Conservation (phyloP, 2,329 filamentous ascomycete genomes). For the Neophaeococcomyces mojaviensis region DNA sequence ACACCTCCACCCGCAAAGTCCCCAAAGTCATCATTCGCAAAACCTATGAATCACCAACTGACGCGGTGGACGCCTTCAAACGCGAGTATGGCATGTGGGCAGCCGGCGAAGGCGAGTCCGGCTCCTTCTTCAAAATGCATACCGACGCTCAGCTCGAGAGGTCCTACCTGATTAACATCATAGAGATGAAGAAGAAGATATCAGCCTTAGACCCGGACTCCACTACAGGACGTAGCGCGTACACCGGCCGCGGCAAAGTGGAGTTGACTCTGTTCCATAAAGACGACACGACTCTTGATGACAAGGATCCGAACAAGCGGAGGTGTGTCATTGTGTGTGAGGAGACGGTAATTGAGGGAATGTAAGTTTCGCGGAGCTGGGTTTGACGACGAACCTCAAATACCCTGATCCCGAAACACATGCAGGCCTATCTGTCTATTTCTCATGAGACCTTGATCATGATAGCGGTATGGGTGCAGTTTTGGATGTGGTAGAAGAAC, state of each 20-base stretch:
- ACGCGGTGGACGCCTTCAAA: slow-evolving; percentile 3
- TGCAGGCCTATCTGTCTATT: too few relatives aligned
- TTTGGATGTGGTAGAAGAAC: too few relatives aligned
- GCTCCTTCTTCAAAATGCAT: not conserved
- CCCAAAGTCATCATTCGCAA: slow-evolving; percentile 2
- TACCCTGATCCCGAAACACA: too few relatives aligned
- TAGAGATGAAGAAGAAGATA: not conserved
- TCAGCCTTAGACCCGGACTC: not conserved
- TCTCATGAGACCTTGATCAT: too few relatives aligned
- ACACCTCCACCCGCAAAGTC: too few relatives aligned
- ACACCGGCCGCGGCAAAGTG: not conserved
- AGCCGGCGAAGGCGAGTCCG: not conserved
- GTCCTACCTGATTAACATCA: not conserved
- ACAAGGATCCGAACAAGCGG: not conserved
- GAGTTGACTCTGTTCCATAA: not conserved
- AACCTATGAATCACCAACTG: not conserved
- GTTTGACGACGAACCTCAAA: too few relatives aligned
- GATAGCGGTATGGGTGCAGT: too few relatives aligned
- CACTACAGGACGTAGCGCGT: not conserved
- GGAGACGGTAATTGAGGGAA: not conserved
- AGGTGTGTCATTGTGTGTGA: slow-evolving; percentile 3
- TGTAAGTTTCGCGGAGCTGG: too few relatives aligned
- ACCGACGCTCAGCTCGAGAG: not conserved
- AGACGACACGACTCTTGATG: not conserved
- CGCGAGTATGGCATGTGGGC: slow-evolving; percentile 2